Percentiles rank a stretch among this genome's conserved stretches.
These are phyloP conservation scores for Eucalyptus globulus DNA, from an alignment of 345 rosid genomes.

Conservation along the genomic window DNA sequence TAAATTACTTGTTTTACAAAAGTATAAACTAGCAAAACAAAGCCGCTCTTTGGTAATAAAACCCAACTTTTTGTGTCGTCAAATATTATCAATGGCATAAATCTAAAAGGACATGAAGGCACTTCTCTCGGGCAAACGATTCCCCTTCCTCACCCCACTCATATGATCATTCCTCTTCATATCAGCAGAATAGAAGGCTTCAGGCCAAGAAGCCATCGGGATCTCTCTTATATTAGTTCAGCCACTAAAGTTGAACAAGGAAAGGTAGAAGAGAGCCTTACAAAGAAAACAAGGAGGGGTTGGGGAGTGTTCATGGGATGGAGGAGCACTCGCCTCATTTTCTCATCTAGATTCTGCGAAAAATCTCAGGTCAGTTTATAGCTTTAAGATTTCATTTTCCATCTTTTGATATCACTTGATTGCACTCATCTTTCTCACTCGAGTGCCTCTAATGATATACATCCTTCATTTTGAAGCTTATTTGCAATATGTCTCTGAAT, in stretches of 20 bases:
- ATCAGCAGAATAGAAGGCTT: neutral
- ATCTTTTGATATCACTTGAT: neutral
- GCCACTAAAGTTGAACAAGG: neutral
- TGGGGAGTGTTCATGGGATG: neutral
- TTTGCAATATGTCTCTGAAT: neutral
- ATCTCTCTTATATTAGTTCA: neutral
- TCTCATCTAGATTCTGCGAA: neutral
- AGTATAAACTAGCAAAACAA: neutral
- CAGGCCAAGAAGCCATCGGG: neutral
- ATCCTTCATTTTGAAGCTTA: neutral
- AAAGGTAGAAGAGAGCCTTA: neutral
- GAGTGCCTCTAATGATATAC: neutral
- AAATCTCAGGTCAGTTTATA: neutral
- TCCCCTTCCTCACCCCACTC: neutral
- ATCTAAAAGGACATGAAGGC: neutral
- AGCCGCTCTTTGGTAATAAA: neutral
- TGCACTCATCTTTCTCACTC: neutral
- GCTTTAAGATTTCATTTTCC: neutral
- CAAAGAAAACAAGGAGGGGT: neutral
- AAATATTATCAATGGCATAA: neutral
- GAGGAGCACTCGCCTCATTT: neutral
- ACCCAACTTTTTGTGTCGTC: neutral
- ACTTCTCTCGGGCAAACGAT: too few relatives aligned
- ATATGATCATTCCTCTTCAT: neutral
- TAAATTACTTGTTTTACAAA: neutral